Evolutionary conservation across 1,284 basidiomycete species (phyloP), one percentile per base, ranked within the genome.

Genomic region (Pseudozyma tsukubaensis): DNA sequence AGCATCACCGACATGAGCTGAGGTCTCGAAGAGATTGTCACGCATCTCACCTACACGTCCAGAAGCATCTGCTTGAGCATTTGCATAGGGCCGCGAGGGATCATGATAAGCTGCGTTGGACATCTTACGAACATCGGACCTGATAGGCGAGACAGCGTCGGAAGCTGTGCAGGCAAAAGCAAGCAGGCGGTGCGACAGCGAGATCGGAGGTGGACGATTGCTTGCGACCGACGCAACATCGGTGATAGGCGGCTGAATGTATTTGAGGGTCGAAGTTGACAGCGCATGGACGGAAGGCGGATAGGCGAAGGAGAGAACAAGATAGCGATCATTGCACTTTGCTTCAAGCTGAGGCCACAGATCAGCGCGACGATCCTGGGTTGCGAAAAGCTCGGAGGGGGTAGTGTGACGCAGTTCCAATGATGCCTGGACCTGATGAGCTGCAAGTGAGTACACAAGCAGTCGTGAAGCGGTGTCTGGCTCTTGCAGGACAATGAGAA

Each of bases 11-110:
- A 74, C 56, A 10, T 74, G 62, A 0, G 72, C 62, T 12, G 72
- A 74, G 11, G 72, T 74, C 45, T 74, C 72, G 39, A 74, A 59
- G 21, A 74, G 39, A 35, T 70, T 69, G 45, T 74, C 72, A n/a
- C 72, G 66, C 62, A 70, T 61, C 49, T 74, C 72, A 5, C 59
- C 66, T 10, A 69, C 52, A 11, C 71, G 69, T 19, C 36, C 48
- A 2, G 68, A 48, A 8, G 56, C 45, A 32, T 48, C 51, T 9
- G 54, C 44, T 9, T 55, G 63, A 8, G 10, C 32, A 18, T 36
- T 47, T 3, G 55, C 39, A 21, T 32, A 40, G 7, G 59, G 24
- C 19, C 59, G 51, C 1, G 48, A 50, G 1, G 59, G 35, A n/a
- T 72, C 69, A n/a, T 53, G 54, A 34, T 50, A 52, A 12, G 51